These are phyloP conservation scores for Populus euphratica DNA, from an alignment of 345 rosid species.

Conservation along the genomic window DNA sequence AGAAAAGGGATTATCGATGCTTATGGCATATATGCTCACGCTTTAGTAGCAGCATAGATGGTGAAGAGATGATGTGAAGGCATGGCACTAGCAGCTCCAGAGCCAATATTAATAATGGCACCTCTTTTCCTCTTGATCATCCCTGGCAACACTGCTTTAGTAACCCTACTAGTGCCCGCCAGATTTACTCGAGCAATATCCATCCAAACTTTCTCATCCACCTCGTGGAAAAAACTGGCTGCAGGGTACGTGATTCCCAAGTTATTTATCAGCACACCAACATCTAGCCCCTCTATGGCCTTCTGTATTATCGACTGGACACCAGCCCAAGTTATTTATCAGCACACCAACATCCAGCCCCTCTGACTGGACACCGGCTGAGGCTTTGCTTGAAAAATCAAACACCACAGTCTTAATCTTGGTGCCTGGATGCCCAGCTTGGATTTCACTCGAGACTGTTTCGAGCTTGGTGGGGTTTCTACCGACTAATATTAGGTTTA, in stretches of 20 bases:
- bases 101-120: slow-evolving; percentile 75
- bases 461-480: slow-evolving; percentile 50
- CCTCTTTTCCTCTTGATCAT: slow-evolving; percentile 72
- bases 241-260: slow-evolving; percentile 76
- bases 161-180: slow-evolving; percentile 56
- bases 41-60: slow-evolving; percentile 91
- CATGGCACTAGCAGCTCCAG: slow-evolving; percentile 76
- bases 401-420: slow-evolving; percentile 42
- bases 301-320: slow-evolving; percentile 33
- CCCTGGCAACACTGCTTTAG: slow-evolving; percentile 50
- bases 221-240: slow-evolving; percentile 79
- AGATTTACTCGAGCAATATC: slow-evolving; percentile 61
- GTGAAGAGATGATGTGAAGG: slow-evolving; percentile 94
- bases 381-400: slow-evolving; percentile 46
- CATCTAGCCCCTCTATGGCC: slow-evolving; percentile 46
- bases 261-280: slow-evolving; percentile 77
- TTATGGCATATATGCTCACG: slow-evolving; percentile 41
- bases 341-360: slow-evolving; percentile 67
- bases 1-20: background rate
- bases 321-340: slow-evolving; percentile 63
- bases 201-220: slow-evolving; percentile 66
- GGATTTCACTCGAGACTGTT: slow-evolving; percentile 40
- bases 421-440: slow-evolving; percentile 29
- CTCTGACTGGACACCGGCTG: slow-evolving; percentile 3
- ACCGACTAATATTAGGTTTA: slow-evolving; percentile 66